phyloP scores from a whole-genome alignment of 1,284 basidiomycete genomes.

The Malassezia equina region DNA sequence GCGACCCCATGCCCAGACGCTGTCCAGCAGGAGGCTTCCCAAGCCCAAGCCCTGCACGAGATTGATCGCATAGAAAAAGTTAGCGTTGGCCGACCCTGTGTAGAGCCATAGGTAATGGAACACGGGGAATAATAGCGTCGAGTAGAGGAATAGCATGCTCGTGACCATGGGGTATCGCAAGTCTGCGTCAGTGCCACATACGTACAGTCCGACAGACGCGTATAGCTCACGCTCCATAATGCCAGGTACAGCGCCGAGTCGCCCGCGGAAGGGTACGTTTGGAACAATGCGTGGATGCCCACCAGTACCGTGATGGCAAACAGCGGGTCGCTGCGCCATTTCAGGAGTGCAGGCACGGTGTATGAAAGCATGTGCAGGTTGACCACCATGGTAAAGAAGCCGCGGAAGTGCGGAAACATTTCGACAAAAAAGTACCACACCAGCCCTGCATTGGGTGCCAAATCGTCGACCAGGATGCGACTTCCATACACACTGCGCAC shows the following conservation, averaged over 20 bases:
- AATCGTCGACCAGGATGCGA: conserved; percentile 21
- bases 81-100: conserved; percentile 89
- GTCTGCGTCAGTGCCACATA: conserved; percentile 53
- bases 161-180: conserved; percentile 79
- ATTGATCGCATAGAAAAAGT: conserved; percentile 94
- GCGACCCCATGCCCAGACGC: conserved; percentile 58
- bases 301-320: conserved; percentile 67
- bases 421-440: conserved; percentile 99
- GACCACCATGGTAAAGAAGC: conserved; percentile 93
- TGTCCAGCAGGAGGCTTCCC: conserved; percentile 70
- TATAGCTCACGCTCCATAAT: conserved; percentile 56
- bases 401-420: conserved; percentile 95
- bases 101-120: conserved; percentile 86
- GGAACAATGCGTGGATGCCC: conserved; percentile 74
- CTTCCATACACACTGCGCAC: conserved; percentile 57
- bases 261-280: conserved; percentile 79
- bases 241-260: conserved; percentile 77
- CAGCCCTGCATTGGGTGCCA: conserved; percentile 84
- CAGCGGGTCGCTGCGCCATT: conserved; percentile 67
- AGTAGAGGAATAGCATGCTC: conserved; percentile 69
- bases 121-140: conserved; percentile 73
- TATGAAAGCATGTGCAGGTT: conserved; percentile 78
- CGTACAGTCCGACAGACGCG: conserved; percentile 5
- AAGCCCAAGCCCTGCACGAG: conserved; percentile 83
- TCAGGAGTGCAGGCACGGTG: conserved; percentile 70